Evolutionary conservation across 169 alveolate genomes (phyloP), one percentile per base, ranked within the genome.

Genomic region (Babesia ovata): DNA sequence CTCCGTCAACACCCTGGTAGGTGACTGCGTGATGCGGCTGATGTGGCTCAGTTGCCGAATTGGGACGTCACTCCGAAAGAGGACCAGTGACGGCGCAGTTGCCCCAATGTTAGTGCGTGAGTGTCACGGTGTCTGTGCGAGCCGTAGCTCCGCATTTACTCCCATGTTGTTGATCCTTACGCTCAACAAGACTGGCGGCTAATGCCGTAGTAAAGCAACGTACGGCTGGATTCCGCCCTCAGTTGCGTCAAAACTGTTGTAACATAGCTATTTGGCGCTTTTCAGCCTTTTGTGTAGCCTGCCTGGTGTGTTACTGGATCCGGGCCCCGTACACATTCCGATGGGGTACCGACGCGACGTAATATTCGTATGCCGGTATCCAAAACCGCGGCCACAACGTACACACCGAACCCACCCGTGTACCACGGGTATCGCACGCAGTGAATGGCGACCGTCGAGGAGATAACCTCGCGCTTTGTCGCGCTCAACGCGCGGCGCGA

Each of bases 1-100:
- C 21, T 42, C 78, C 21, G 61, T 82, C 46, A 82, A 82, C 81
- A 82, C 89, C 17, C 50, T 82, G 85, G 89, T 82, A 73, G 36
- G 76, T 17, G 10, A 10, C 8, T 7, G 17, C 28, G 44, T 9
- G 16, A 1, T 29, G 29, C 1, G 21, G 7, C 19, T 67, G 21
- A 67, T 2, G 14, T 29, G 21, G 33, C n/a, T 12, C 69, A 79
- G 87, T 65, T 79, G n/a, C 87, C 87, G 4, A 63, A 73, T 42
- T 79, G 87, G 87, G 87, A 79, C 61, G 46, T 79, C 19, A 26
- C 58, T 1, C 52, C 71, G 21, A 71, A 56, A 63, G 75, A 71
- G 33, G 74, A 77, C 39, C 26, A 69, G 54, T 19, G 39, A 33
- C 39, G 39, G 39, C 2, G 39, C 39, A 6, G 39, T 33, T 33